Conservation (phyloP, 2,329 filamentous ascomycete species). For the Colletotrichum musae region DNA sequence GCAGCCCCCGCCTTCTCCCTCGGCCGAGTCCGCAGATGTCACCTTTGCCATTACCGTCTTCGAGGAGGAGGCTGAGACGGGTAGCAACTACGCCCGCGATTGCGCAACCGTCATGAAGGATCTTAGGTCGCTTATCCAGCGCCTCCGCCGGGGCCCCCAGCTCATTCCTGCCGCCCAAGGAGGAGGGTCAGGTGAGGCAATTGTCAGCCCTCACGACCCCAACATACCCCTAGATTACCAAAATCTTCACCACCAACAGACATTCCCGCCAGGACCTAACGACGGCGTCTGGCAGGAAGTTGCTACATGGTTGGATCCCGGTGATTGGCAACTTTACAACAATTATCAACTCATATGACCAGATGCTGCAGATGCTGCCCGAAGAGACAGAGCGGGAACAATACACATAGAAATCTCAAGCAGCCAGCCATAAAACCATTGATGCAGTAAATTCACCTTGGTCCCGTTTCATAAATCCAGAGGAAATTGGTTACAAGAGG, state of each 20-base stretch:
- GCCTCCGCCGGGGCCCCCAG: constrained; percentile 46
- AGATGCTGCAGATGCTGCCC: background rate
- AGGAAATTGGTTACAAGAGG: background rate
- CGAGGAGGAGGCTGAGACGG: constrained; percentile 54
- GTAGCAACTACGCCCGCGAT: constrained; percentile 55
- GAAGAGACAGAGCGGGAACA: background rate
- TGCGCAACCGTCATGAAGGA: constrained; percentile 57
- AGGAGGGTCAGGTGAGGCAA: background rate
- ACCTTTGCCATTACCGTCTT: constrained; percentile 59
- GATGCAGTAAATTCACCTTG: background rate
- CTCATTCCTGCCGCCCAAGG: background rate
- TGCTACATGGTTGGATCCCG: constrained; percentile 55
- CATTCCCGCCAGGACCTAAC: constrained; percentile 32
- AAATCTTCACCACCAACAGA: constrained; percentile 10
- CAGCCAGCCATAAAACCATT: background rate
- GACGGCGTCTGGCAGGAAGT: constrained; percentile 54
- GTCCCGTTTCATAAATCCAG: background rate
- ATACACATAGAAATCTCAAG: background rate
- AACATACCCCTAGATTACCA: background rate
- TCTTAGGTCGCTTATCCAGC: constrained; percentile 53
- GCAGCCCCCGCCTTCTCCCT: constrained; percentile 37
- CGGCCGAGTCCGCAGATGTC: constrained; percentile 51
- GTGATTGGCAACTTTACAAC: constrained; percentile 43
- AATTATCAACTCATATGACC: constrained; percentile 32
- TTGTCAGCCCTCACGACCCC: no score